These are phyloP conservation scores for Schrenkiella parvula DNA, from an alignment of 345 rosid genomes.

Conservation along the genomic window DNA sequence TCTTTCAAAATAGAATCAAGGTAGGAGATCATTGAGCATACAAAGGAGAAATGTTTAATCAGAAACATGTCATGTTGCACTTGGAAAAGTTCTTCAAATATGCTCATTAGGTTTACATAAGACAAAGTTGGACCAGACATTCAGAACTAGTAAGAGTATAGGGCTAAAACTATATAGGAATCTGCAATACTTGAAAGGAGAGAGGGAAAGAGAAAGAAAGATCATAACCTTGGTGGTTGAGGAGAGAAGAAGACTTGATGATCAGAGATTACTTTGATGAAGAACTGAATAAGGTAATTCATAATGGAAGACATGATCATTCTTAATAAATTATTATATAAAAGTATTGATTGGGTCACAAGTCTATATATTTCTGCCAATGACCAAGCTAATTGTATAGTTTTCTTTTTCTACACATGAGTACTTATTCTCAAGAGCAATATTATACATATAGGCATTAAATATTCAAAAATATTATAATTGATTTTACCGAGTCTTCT, in stretches of 20 bases:
- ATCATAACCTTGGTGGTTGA: constrained; percentile 1
- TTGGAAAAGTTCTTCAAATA: background rate
- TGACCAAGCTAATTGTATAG: background rate
- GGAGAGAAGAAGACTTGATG: constrained; percentile 11
- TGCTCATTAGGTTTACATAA: background rate
- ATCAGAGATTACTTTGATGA: background rate
- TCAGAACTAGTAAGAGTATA: background rate
- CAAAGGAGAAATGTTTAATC: background rate
- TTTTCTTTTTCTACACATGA: background rate
- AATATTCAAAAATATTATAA: too few relatives aligned
- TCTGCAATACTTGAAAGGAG: background rate
- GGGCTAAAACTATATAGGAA: background rate
- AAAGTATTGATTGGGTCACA: background rate
- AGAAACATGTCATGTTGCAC: background rate
- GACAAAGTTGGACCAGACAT: background rate
- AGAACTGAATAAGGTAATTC: background rate
- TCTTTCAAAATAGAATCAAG: background rate
- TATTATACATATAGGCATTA: background rate
- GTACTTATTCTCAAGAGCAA: background rate
- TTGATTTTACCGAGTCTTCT: too few relatives aligned
- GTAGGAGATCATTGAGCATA: background rate
- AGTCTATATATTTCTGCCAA: background rate
- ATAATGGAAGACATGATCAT: background rate
- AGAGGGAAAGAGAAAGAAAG: background rate
- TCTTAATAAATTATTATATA: background rate